Percentiles rank a stretch among this genome's conserved stretches.
Evolutionary conservation across 345 rosid genomes (phyloP).

Genomic region (Aquilaria malaccensis): DNA sequence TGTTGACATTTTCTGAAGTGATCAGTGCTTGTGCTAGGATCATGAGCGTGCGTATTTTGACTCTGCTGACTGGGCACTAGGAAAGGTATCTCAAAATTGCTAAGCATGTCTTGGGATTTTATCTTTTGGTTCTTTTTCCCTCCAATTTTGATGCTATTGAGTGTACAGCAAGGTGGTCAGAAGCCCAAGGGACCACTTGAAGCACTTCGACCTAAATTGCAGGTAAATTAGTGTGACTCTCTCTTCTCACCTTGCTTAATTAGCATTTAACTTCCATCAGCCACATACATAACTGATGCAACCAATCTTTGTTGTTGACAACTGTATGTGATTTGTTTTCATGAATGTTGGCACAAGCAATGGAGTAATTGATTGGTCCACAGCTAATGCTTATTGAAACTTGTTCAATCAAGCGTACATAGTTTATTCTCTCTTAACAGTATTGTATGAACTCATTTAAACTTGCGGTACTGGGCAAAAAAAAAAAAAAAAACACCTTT

Average conservation of each 20-base stretch:
- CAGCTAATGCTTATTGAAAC: no score
- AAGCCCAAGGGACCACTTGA: conserved; percentile 99
- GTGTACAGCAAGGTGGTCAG: conserved; percentile 86
- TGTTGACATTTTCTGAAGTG: conserved; percentile 7
- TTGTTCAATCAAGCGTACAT: no score
- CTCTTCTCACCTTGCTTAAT: background rate
- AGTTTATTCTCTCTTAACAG: no score
- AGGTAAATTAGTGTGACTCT: conserved; percentile 34
- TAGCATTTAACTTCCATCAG: background rate
- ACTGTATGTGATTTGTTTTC: background rate
- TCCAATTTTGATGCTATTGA: conserved; percentile 7
- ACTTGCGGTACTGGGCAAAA: no score
- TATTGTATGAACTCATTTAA: no score
- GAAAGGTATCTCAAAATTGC: conserved; percentile 52
- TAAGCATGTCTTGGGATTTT: background rate
- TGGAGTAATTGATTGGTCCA: no score
- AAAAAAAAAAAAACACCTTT: no score
- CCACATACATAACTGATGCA: background rate
- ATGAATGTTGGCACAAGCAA: background rate
- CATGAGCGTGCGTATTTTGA: conserved; percentile 97
- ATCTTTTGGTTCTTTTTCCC: conserved; percentile 8
- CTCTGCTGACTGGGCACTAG: conserved; percentile 99
- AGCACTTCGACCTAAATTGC: conserved; percentile 98
- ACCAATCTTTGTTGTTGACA: background rate
- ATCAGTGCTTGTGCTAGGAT: conserved; percentile 46